A percentile compares a stretch with the other conserved stretches of the same genome.
Conservation (phyloP, 768 basidiomycete genomes). For the Rubroboletus satanas region DNA sequence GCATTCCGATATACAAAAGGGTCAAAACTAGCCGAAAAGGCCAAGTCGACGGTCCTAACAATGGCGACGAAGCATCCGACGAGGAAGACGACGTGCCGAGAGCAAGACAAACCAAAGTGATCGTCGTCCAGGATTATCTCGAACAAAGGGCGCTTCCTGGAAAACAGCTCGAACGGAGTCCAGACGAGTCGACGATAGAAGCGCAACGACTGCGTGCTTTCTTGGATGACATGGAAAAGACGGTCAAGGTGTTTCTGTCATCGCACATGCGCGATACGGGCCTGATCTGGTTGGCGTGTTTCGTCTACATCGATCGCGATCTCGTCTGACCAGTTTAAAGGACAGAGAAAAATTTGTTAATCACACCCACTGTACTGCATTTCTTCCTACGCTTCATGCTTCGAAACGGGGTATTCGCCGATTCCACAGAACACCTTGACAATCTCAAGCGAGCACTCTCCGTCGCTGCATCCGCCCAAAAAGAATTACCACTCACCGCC, state of each 20-base stretch:
- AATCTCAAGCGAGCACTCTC: slow-evolving; percentile 44
- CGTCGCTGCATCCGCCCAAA: slow-evolving; percentile 36
- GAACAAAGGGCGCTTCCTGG: slow-evolving; percentile 29
- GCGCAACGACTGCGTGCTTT: slow-evolving; percentile 43
- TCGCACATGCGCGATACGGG: slow-evolving; percentile 65
- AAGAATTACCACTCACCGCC: slow-evolving; percentile 41
- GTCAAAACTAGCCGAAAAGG: slow-evolving; percentile 16
- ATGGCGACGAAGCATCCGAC: slow-evolving; percentile 31
- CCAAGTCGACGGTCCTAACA: slow-evolving; percentile 27
- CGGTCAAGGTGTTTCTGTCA: slow-evolving; percentile 63
- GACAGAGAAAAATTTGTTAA: slow-evolving; percentile 40
- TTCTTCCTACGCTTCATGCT: slow-evolving; percentile 47
- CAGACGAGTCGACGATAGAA: slow-evolving; percentile 10
- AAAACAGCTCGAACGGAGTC: slow-evolving; percentile 25
- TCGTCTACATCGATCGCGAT: background rate
- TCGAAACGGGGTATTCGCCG: slow-evolving; percentile 40
- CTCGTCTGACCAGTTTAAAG: slow-evolving; percentile 27
- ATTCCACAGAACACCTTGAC: slow-evolving; percentile 16
- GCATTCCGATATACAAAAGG: slow-evolving; percentile 31
- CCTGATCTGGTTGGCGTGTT: slow-evolving; percentile 50
- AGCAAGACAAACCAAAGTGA: slow-evolving; percentile 17
- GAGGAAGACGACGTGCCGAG: slow-evolving; percentile 25
- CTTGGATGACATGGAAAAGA: slow-evolving; percentile 56
- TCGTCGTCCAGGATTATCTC: slow-evolving; percentile 28
- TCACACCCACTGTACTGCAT: slow-evolving; percentile 40